phyloP scores from a whole-genome alignment of 768 basidiomycete species.

The Kwoniella sp. region DNA sequence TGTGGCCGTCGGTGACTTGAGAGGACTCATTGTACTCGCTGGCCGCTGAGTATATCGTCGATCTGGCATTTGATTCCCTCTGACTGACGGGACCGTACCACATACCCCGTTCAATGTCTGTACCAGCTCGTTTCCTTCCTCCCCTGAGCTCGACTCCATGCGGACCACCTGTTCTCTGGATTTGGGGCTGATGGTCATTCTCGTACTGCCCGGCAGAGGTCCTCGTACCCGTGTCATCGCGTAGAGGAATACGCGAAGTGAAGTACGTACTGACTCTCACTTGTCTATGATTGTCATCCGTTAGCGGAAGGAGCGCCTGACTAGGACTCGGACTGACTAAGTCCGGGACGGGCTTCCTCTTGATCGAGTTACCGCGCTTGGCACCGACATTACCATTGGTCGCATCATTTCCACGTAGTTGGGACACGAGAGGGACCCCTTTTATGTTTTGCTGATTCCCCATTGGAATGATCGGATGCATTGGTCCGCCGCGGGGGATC shows the following conservation, averaged over 20 bases:
- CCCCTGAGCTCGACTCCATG: not conserved
- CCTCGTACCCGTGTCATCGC: not conserved
- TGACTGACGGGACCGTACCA: not conserved
- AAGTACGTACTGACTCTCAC: conserved; percentile 2
- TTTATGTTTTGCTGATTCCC: too few species aligned
- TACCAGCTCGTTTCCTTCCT: conserved; percentile 3
- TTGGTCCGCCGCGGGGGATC: not conserved
- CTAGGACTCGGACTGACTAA: not conserved
- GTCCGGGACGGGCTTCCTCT: conserved; percentile 18
- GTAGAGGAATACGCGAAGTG: not conserved
- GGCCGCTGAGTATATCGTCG: not conserved
- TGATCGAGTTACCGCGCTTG: conserved; percentile 18
- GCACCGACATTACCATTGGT: not conserved
- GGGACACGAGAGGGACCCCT: too few species aligned
- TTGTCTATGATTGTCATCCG: not conserved
- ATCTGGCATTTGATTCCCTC: not conserved
- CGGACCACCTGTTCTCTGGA: too few species aligned
- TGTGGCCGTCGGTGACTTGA: too few species aligned
- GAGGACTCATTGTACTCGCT: too few species aligned
- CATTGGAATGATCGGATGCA: not conserved
- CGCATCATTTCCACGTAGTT: not conserved
- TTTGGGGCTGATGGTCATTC: too few species aligned
- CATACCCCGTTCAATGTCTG: conserved; percentile 5
- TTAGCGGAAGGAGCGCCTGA: not conserved
- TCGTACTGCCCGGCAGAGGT: not conserved